Conservation (phyloP, 2,329 filamentous ascomycete genomes). For the Capronia americana region DNA sequence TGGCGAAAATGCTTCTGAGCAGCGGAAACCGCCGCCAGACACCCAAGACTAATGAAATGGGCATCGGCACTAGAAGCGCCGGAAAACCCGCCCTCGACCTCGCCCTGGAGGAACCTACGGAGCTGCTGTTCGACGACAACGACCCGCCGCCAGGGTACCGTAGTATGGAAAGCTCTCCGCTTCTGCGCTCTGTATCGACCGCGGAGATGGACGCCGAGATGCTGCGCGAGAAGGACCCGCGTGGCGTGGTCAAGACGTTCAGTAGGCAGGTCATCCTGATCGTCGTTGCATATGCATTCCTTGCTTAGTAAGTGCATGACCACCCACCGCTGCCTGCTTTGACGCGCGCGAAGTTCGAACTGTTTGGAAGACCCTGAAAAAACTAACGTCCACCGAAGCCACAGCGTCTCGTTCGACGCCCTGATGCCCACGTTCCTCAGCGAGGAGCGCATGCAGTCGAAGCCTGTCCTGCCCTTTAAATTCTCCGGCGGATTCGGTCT, state of each 20-base stretch:
- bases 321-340: slow-evolving; percentile 19
- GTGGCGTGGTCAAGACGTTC: slow-evolving; percentile 68
- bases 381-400: slow-evolving; percentile 61
- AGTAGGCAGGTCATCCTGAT: slow-evolving; percentile 74
- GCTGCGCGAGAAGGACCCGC: slow-evolving; percentile 50
- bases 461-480: slow-evolving; percentile 76
- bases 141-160: slow-evolving; percentile 73
- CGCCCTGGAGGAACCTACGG: neutral
- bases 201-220: slow-evolving; percentile 49
- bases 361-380: too few relatives aligned
- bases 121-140: slow-evolving; percentile 52
- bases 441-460: slow-evolving; percentile 53
- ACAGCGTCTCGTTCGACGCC: slow-evolving; percentile 96
- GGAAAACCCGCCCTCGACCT: neutral
- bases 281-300: slow-evolving; percentile 74
- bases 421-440: slow-evolving; percentile 91
- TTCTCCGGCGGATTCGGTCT: slow-evolving; percentile 88
- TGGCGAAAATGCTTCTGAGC: slow-evolving; percentile 72
- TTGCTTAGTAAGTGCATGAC: slow-evolving; percentile 76
- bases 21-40: neutral
- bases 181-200: slow-evolving; percentile 47
- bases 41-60: neutral
- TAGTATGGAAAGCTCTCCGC: slow-evolving; percentile 62
- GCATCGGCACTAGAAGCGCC: too few relatives aligned
- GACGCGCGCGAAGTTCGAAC: slow-evolving; percentile 26